phyloP scores from a whole-genome alignment of 768 basidiomycete species.

The Rhizopogon vulgaris region DNA sequence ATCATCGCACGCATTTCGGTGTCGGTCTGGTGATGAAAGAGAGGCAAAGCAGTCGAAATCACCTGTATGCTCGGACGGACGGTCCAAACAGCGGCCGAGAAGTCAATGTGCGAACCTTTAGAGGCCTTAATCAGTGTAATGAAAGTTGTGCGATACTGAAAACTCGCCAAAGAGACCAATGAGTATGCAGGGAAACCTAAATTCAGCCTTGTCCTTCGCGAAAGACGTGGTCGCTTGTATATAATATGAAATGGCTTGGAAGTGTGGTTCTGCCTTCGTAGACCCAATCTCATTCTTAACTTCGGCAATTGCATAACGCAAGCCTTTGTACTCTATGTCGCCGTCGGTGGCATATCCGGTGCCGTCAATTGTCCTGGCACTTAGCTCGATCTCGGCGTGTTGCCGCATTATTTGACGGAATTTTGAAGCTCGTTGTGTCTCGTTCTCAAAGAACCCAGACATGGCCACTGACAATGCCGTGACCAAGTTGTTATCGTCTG shows the following conservation, averaged over 20 bases:
- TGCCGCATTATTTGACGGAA: too few species aligned
- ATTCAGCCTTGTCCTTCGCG: constrained; percentile 3
- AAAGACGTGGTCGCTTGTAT: constrained; percentile 8
- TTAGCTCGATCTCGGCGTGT: too few species aligned
- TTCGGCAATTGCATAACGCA: constrained; percentile 13
- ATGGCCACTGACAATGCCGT: too few species aligned
- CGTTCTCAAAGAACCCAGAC: too few species aligned
- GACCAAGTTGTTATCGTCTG: too few species aligned
- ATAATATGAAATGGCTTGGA: constrained; percentile 18
- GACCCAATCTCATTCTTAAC: constrained; percentile 13
- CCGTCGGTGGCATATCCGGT: too few species aligned
- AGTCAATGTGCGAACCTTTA: constrained; percentile 20
- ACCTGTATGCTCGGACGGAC: constrained; percentile 18
- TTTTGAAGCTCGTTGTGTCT: too few species aligned
- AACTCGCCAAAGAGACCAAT: constrained; percentile 19
- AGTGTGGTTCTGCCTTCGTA: constrained; percentile 19
- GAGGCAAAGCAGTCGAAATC: constrained; percentile 17
- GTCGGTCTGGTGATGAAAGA: constrained; percentile 19
- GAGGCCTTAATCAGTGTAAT: background rate
- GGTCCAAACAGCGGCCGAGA: constrained; percentile 21
- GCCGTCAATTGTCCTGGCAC: too few species aligned
- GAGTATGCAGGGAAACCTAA: constrained; percentile 19
- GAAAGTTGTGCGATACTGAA: background rate
- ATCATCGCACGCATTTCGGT: background rate
- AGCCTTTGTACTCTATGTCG: too few species aligned